Evolutionary conservation across 2,329 filamentous ascomycete genomes (phyloP).

Genomic region (Paraphaeosphaeria minitans): DNA sequence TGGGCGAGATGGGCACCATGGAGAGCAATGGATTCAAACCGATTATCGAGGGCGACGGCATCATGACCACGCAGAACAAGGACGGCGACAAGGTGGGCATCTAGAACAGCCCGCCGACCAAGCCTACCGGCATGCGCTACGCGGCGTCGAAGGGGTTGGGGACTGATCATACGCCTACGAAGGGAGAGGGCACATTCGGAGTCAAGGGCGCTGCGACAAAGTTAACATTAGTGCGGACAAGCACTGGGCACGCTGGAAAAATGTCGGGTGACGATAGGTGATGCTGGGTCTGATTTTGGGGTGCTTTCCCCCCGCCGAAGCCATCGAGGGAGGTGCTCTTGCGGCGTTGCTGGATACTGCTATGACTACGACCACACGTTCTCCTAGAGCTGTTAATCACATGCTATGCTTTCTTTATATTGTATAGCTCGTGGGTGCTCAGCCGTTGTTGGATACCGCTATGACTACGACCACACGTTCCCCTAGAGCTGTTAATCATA

Average conservation of each 20-base stretch:
- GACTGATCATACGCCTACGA: not conserved
- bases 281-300: not conserved
- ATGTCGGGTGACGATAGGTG: no score
- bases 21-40: constrained; percentile 63
- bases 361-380: not conserved
- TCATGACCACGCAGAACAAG: constrained; percentile 56
- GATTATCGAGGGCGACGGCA: constrained; percentile 76
- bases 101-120: not conserved
- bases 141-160: not conserved
- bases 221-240: not conserved
- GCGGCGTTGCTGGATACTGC: not conserved
- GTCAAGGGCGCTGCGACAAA: not conserved
- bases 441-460: not conserved
- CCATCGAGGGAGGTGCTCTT: not conserved
- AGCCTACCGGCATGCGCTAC: not conserved
- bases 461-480: not conserved
- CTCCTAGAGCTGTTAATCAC: not conserved
- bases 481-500: not conserved
- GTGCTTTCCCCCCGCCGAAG: not conserved
- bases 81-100: constrained; percentile 11
- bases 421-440: no score
- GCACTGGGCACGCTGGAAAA: not conserved
- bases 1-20: constrained; percentile 70
- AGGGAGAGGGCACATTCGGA: not conserved
- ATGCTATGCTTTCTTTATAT: not conserved